Evolutionary conservation across 345 rosid genomes (phyloP).

Genomic region (Carallia pectinifolia): DNA sequence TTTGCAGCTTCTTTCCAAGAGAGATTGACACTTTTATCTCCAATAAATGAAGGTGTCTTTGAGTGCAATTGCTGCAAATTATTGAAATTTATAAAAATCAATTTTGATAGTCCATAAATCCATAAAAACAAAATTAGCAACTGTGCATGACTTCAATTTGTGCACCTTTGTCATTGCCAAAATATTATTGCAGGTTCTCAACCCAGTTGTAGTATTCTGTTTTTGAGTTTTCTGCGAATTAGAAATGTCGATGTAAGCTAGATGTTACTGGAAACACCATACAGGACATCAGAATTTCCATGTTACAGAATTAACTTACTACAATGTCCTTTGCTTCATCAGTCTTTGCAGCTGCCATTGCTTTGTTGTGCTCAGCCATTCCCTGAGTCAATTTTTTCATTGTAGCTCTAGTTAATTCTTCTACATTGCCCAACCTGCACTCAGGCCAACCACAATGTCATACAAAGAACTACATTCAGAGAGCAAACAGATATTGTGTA

Average conservation of each 20-base stretch:
- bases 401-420: conserved; percentile 84
- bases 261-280: conserved; percentile 1
- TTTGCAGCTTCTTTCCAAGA: conserved; percentile 92
- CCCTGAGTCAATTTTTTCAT: conserved; percentile 94
- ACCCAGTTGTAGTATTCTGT: conserved; percentile 81
- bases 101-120: neutral
- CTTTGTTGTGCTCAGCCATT: conserved; percentile 90
- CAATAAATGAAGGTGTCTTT: conserved; percentile 81
- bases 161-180: conserved; percentile 94
- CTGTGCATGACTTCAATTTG: neutral
- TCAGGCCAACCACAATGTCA: neutral
- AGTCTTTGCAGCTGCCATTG: conserved; percentile 91
- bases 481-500: too few species aligned
- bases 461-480: too few species aligned
- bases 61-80: conserved; percentile 73
- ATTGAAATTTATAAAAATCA: conserved; percentile 16
- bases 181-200: conserved; percentile 93
- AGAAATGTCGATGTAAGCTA: conserved; percentile 5
- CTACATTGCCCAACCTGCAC: conserved; percentile 72
- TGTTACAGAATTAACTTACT: conserved; percentile 45
- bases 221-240: conserved; percentile 74
- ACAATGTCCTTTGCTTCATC: conserved; percentile 81
- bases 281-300: neutral
- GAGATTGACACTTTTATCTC: conserved; percentile 78
- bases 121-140: neutral